Percentiles rank a stretch among this genome's conserved stretches.
These are phyloP conservation scores for Phoma herbarum DNA, from an alignment of 2,329 filamentous ascomycete genomes.

Conservation along the genomic window DNA sequence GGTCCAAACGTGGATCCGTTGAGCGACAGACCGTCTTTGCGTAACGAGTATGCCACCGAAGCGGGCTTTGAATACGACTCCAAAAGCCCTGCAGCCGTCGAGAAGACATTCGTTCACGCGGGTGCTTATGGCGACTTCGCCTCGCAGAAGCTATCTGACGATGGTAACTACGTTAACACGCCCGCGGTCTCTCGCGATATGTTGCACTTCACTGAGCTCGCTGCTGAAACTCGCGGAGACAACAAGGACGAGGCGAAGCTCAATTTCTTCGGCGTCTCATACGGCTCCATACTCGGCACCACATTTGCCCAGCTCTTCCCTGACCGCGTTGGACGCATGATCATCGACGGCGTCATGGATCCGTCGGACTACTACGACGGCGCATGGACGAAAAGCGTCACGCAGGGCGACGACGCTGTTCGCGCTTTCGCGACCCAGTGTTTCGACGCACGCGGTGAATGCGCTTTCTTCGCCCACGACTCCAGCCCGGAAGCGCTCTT, in stretches of 20 bases:
- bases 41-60: conserved; percentile 26
- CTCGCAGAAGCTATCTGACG: conserved; percentile 16
- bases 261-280: conserved; percentile 54
- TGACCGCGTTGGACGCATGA: conserved; percentile 48
- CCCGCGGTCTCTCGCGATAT: conserved; percentile 1
- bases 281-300: conserved; percentile 57
- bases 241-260: conserved; percentile 42
- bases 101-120: conserved; percentile 43
- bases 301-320: conserved; percentile 60
- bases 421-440: conserved; percentile 4
- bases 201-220: not conserved
- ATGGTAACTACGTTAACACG: conserved; percentile 2
- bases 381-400: conserved; percentile 46
- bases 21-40: conserved; percentile 2
- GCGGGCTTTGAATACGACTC: conserved; percentile 10
- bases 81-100: conserved; percentile 39
- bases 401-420: conserved; percentile 58
- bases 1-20: conserved; percentile 25
- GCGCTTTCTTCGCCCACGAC: conserved; percentile 1
- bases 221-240: not conserved
- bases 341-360: conserved; percentile 52
- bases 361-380: conserved; percentile 59
- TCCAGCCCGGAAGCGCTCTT: not conserved
- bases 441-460: not conserved
- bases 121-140: conserved; percentile 29